These are phyloP conservation scores for Nadsonia starkeyi-henricii DNA, from an alignment of 1,139 yeast genomes.

Conservation along the genomic window DNA sequence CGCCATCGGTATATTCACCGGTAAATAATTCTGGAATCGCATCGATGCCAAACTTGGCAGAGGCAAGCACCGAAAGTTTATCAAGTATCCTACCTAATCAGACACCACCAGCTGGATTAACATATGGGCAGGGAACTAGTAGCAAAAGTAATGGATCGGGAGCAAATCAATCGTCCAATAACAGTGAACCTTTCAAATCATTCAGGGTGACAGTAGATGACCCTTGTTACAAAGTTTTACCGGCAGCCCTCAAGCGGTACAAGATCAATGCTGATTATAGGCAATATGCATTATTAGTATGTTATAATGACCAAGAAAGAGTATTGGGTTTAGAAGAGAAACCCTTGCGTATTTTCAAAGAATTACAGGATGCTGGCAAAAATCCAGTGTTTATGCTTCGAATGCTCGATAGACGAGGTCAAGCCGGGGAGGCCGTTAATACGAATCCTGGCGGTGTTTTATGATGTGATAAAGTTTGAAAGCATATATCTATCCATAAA, in stretches of 20 bases:
- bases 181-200: slow-evolving; percentile 64
- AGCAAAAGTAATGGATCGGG: too few relatives aligned
- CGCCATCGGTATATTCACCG: too few relatives aligned
- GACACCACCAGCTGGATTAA: not conserved
- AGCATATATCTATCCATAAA: too few relatives aligned
- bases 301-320: slow-evolving; percentile 85
- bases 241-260: slow-evolving; percentile 81
- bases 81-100: not conserved
- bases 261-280: slow-evolving; percentile 76
- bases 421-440: slow-evolving; percentile 18
- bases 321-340: slow-evolving; percentile 72
- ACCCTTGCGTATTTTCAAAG: slow-evolving; percentile 82
- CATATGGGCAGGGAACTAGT: not conserved
- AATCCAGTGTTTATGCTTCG: slow-evolving; percentile 91
- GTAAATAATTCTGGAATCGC: too few relatives aligned
- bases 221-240: slow-evolving; percentile 78
- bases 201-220: slow-evolving; percentile 82
- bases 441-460: slow-evolving; percentile 26
- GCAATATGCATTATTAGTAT: slow-evolving; percentile 76
- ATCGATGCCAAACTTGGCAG: not conserved
- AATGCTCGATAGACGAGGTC: slow-evolving; percentile 43
- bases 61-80: not conserved
- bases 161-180: not conserved
- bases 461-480: slow-evolving; percentile 6
- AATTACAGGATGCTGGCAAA: slow-evolving; percentile 70